Conservation (phyloP, 164 flowering plant species). For the Tetracentron sinense region DNA sequence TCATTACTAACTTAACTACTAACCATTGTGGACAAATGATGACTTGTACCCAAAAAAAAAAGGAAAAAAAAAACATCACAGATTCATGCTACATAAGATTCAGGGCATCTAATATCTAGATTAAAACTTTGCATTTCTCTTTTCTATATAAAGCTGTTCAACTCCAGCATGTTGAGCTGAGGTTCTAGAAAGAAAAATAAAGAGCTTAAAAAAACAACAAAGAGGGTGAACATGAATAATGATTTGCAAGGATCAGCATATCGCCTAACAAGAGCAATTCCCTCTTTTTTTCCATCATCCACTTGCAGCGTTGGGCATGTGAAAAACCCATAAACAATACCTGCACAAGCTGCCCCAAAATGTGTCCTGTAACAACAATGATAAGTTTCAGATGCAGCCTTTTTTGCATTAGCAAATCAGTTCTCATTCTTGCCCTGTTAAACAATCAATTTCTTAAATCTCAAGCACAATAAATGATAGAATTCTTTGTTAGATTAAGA, state of each 20-base stretch:
- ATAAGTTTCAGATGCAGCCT: not conserved
- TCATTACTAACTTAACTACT: too few species aligned
- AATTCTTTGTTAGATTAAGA: too few species aligned
- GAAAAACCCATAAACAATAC: conserved; percentile 48
- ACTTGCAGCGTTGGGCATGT: conserved; percentile 48
- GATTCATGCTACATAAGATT: too few species aligned
- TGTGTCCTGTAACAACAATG: conserved; percentile 46
- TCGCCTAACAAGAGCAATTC: conserved; percentile 36
- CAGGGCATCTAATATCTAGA: too few species aligned
- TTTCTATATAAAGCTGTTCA: not conserved
- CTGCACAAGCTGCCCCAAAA: conserved; percentile 49
- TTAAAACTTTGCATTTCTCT: too few species aligned
- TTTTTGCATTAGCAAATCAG: not conserved
- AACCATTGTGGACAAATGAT: too few species aligned
- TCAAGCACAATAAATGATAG: too few species aligned
- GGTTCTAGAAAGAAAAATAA: conserved; percentile 42
- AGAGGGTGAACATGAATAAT: conserved; percentile 32
- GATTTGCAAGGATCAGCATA: conserved; percentile 54
- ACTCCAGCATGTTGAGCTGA: conserved; percentile 24
- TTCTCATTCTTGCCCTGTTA: not conserved
- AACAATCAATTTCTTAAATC: not conserved
- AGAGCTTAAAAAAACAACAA: conserved; percentile 32
- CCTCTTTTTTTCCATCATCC: conserved; percentile 46
- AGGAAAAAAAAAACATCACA: too few species aligned
- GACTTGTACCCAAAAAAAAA: too few species aligned